phyloP scores from a whole-genome alignment of 208 protist species.

The Lotmaria passim region DNA sequence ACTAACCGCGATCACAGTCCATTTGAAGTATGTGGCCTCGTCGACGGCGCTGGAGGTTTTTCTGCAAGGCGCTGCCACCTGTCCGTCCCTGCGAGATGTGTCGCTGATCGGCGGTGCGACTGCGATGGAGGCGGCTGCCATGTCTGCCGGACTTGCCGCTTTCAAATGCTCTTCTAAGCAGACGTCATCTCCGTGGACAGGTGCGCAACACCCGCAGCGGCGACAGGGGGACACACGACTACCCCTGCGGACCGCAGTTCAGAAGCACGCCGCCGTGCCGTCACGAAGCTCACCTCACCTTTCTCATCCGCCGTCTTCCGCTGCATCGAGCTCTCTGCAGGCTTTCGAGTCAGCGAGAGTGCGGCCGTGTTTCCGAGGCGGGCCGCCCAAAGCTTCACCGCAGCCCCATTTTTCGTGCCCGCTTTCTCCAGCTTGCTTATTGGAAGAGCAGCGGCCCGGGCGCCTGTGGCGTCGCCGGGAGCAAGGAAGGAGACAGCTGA shows the following conservation, averaged over 20 bases:
- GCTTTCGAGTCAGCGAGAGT: neutral
- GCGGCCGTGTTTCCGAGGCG: neutral
- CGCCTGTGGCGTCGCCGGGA: neutral
- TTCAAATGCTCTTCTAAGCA: constrained; percentile 19
- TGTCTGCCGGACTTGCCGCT: constrained; percentile 44
- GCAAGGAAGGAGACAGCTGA: neutral
- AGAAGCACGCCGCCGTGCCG: neutral
- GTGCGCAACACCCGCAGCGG: neutral
- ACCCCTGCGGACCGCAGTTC: neutral
- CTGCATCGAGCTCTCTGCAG: neutral
- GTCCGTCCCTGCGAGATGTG: constrained; percentile 43
- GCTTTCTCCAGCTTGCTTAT: neutral
- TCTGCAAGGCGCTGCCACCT: constrained; percentile 49
- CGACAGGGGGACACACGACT: neutral
- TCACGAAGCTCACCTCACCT: neutral
- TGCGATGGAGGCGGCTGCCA: constrained; percentile 51
- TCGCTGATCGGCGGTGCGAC: constrained; percentile 55
- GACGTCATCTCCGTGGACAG: neutral
- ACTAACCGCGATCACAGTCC: constrained; percentile 48
- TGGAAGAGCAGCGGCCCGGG: neutral
- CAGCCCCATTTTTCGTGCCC: constrained; percentile 1
- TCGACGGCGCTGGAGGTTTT: constrained; percentile 51
- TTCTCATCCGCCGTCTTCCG: neutral
- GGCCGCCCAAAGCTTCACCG: no score
- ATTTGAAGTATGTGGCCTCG: constrained; percentile 49